phyloP scores from a whole-genome alignment of 306 rosid species.

The Carpinus fangiana region DNA sequence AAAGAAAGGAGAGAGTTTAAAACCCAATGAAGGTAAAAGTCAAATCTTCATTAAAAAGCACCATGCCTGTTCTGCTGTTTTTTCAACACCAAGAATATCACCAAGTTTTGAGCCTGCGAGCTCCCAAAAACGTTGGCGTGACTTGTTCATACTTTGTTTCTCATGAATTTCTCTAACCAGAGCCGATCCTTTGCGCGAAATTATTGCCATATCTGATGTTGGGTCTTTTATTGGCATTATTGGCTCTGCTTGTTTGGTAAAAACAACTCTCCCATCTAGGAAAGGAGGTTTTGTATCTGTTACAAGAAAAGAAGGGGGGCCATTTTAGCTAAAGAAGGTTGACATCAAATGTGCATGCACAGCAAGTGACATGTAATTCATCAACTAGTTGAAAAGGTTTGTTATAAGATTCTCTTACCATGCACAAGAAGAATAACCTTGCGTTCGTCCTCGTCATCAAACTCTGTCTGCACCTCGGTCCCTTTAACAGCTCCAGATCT shows the following conservation, averaged over 20 bases:
- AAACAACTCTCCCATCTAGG: constrained; percentile 97
- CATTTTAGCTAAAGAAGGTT: constrained; percentile 17
- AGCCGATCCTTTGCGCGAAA: constrained; percentile 93
- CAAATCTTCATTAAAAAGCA: constrained; percentile 20
- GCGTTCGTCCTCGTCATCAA: constrained; percentile 97
- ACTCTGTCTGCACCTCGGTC: constrained; percentile 95
- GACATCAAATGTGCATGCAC: constrained; percentile 13
- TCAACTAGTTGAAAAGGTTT: constrained; percentile 18
- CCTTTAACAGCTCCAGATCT: constrained; percentile 99
- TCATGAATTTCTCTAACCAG: constrained; percentile 89
- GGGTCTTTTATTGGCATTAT: constrained; percentile 97
- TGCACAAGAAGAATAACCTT: constrained; percentile 97
- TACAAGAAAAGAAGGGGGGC: constrained; percentile 19
- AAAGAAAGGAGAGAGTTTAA: not conserved
- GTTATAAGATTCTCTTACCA: constrained; percentile 47
- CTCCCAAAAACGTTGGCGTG: constrained; percentile 99
- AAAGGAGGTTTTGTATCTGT: constrained; percentile 98
- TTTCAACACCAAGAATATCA: constrained; percentile 91
- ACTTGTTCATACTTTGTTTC: constrained; percentile 84
- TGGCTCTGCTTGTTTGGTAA: constrained; percentile 96
- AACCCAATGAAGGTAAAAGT: constrained; percentile 23
- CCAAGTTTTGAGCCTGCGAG: constrained; percentile 99
- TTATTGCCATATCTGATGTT: constrained; percentile 98
- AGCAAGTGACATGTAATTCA: constrained; percentile 8
- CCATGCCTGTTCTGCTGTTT: constrained; percentile 89